Percentiles rank a stretch among this genome's conserved stretches.
phyloP scores from a whole-genome alignment of 2,329 filamentous ascomycete species.

The Tolypocladium paradoxum region DNA sequence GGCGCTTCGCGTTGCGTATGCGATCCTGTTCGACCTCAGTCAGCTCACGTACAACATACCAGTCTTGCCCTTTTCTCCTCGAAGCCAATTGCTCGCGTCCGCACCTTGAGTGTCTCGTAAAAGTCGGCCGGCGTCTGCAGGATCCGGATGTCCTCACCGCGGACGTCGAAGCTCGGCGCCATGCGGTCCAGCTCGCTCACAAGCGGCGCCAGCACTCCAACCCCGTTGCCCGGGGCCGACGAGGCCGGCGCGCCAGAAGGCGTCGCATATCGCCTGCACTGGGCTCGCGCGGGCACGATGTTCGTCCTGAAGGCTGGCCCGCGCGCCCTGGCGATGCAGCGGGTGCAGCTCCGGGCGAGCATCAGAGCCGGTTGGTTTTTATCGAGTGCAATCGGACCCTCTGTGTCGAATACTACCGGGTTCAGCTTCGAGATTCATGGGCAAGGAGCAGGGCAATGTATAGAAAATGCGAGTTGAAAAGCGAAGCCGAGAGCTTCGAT shows the following conservation, averaged over 20 bases:
- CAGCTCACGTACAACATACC: background rate
- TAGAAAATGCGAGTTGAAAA: background rate
- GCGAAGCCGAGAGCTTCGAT: background rate
- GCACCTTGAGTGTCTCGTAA: slow-evolving; percentile 83
- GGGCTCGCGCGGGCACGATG: slow-evolving; percentile 16
- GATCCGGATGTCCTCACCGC: slow-evolving; percentile 70
- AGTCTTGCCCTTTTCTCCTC: background rate
- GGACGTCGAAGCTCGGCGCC: slow-evolving; percentile 80
- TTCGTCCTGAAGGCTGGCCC: slow-evolving; percentile 1
- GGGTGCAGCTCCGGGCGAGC: slow-evolving; percentile 24
- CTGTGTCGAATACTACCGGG: background rate
- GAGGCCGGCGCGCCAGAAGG: slow-evolving; percentile 20
- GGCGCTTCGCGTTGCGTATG: slow-evolving; percentile 65
- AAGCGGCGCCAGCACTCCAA: slow-evolving; percentile 41
- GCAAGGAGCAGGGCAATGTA: background rate
- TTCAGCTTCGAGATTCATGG: background rate
- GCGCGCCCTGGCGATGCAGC: slow-evolving; percentile 17
- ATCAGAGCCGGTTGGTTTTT: slow-evolving; percentile 9
- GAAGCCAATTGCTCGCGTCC: background rate
- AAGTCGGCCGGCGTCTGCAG: slow-evolving; percentile 77
- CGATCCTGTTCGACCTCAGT: slow-evolving; percentile 44
- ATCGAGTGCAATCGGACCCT: background rate
- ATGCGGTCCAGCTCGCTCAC: slow-evolving; percentile 72
- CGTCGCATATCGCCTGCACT: slow-evolving; percentile 30
- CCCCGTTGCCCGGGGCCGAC: slow-evolving; percentile 8